Base-by-base conservation (phyloP, 805 yeast species). In the Metschnikowia picachoensis region DNA sequence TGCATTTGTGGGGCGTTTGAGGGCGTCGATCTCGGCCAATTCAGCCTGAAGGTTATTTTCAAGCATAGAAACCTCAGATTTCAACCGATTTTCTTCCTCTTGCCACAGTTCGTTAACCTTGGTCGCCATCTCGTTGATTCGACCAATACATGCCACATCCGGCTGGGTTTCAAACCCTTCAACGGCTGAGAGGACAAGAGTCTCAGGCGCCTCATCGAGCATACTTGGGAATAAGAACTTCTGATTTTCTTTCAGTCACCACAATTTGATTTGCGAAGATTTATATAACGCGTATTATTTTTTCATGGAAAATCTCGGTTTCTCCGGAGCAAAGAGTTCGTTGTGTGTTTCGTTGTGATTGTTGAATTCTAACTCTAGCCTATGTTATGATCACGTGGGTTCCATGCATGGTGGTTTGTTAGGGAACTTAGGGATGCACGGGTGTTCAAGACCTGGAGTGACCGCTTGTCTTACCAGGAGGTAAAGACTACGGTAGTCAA, bases 81-180 rank as follows among this genome's bases (percentile, higher is more conserved):
- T 47, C 5, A 53, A 46, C 15, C 46, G 38, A 4, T 55, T 59
- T 11, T 64, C 54, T 25, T 53, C 61, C 10, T 55, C 59, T 8
- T 52, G 43, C 39, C 79, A 61, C 16, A 58, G 57, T 10, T 50
- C 46, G 17, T 62, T 50, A 11, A 76, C 58, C 20, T 62, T 48
- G 14, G 52, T 47, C 13, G 73, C 57, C 41, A 68, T 64, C 12
- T 66, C 74, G 9, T 72, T 69, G 15, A 77, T 74, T 32, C 76
- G 59, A 38, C 73, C 73, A 2, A 79, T 57, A 2, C 76, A 70
- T 27, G 65, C 65, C 33, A 79, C 53, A 50, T 80, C 84, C 1
- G 78, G 75, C 51, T 75, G 76, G 6, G 78, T 72, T 47, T 78
- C 79, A 43, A 76, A 74, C n/a, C 70, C 71, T 34, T 74, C 78